A percentile compares a stretch with the other conserved stretches of the same genome.
These are phyloP conservation scores for Russula earlei DNA, from an alignment of 768 basidiomycete species.

Conservation along the genomic window DNA sequence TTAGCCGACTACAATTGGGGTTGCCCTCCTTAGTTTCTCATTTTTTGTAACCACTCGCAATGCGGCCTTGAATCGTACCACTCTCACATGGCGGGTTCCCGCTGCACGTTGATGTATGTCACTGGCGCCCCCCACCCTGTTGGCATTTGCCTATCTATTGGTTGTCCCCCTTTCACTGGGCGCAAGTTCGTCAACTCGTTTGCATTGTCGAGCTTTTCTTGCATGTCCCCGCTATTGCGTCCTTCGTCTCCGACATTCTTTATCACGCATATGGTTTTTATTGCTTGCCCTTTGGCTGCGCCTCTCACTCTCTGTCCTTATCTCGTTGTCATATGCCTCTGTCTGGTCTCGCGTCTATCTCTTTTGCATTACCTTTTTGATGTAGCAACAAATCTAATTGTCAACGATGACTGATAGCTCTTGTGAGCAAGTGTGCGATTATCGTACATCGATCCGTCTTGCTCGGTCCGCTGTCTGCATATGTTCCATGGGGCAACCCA, in stretches of 20 bases:
- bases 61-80: background rate
- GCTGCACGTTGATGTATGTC: background rate
- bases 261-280: too few relatives aligned
- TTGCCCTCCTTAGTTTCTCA: background rate
- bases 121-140: background rate
- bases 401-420: background rate
- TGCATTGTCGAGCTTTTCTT: too few relatives aligned
- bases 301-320: background rate
- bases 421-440: too few relatives aligned
- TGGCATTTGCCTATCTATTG: background rate
- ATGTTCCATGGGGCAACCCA: too few relatives aligned
- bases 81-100: background rate
- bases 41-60: background rate
- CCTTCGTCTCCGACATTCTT: too few relatives aligned
- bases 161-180: too few relatives aligned
- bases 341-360: too few relatives aligned
- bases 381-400: background rate
- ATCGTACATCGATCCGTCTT: too few relatives aligned
- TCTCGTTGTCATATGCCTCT: background rate
- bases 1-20: background rate
- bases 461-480: too few relatives aligned
- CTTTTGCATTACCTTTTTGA: background rate
- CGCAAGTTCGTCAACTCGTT: too few relatives aligned
- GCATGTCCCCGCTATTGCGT: too few relatives aligned
- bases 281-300: background rate